phyloP scores from a whole-genome alignment of 164 flowering plant genomes.

The Santalum album region DNA sequence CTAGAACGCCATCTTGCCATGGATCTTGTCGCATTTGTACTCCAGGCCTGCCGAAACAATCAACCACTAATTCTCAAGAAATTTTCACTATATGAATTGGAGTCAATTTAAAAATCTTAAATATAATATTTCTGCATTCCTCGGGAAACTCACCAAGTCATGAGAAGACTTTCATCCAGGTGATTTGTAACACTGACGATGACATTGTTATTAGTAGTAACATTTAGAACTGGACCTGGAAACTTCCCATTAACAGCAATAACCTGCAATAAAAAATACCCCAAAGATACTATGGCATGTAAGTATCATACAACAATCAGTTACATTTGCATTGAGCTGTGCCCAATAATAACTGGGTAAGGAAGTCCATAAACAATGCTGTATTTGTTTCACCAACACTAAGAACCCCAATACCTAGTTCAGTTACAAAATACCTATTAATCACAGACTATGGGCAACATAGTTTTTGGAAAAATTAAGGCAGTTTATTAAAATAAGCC shows the following conservation, averaged over 20 bases:
- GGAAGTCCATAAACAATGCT: too few species aligned
- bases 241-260: conserved; percentile 26
- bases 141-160: conserved; percentile 18
- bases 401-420: too few species aligned
- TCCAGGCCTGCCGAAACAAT: conserved; percentile 28
- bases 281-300: too few species aligned
- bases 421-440: too few species aligned
- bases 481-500: too few species aligned
- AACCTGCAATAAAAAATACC: conserved; percentile 14
- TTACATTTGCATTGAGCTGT: not conserved
- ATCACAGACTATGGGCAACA: too few species aligned
- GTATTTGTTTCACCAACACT: too few species aligned
- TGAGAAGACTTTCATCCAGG: conserved; percentile 18
- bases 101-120: not conserved
- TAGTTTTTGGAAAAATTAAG: too few species aligned
- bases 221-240: conserved; percentile 29
- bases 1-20: conserved; percentile 58
- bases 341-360: not conserved
- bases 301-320: too few species aligned
- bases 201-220: conserved; percentile 25
- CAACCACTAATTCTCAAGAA: not conserved
- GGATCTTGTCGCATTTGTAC: conserved; percentile 37
- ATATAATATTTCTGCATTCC: not conserved
- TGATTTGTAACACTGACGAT: conserved; percentile 22
- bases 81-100: not conserved